Base-by-base conservation (phyloP, 2,329 filamentous ascomycete species). In the Trematosphaeria pertusa region DNA sequence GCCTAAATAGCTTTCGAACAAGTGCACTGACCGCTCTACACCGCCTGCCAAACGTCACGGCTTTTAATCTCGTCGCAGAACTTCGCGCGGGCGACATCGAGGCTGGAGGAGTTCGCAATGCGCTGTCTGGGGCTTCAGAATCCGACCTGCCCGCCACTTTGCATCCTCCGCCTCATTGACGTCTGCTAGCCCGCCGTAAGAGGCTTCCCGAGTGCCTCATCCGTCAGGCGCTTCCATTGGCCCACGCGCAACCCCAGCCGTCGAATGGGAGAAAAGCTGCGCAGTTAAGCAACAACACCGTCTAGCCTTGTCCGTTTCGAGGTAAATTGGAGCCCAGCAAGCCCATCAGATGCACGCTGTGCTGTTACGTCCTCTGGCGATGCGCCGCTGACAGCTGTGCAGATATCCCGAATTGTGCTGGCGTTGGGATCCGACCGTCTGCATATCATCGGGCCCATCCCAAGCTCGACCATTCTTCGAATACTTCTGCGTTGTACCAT, bases 1-100 rank as follows among this genome's bases (percentile, higher is more conserved):
- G 55, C 48, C 51, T 59, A 58, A 61, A 65, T 56, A 62, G 54
- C 62, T 61, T 52, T 56, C 50, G 38, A 42, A 50, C 50, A 45
- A 41, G 56, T 52, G 69, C 69, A 70, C 62, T 69, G 67, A 70
- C 69, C 66, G 57, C 56, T 34, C 52, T 58, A 67, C 70, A 72
- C 70, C 69, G 69, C 70, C 69, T 70, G 62, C 59, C 57, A 58
- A 46, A 61, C 65, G 58, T 67, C 59, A 58, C 59, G 52, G 57
- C 54, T 61, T 63, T 67, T 67, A 28, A 63, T 58, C 58, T 60
- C 65, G 57, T 69, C 60, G 58, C 62, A 56, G 51, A 42, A 56
- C 57, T 59, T 58, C 61, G 58, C 62, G 59, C 61, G 56, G 52
- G 50, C 59, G 53, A 47, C 55, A 48, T 49, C 43, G 59, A 62